These are phyloP conservation scores for Catunica adiposa DNA, from an alignment of 2,329 filamentous ascomycete species.

Conservation along the genomic window DNA sequence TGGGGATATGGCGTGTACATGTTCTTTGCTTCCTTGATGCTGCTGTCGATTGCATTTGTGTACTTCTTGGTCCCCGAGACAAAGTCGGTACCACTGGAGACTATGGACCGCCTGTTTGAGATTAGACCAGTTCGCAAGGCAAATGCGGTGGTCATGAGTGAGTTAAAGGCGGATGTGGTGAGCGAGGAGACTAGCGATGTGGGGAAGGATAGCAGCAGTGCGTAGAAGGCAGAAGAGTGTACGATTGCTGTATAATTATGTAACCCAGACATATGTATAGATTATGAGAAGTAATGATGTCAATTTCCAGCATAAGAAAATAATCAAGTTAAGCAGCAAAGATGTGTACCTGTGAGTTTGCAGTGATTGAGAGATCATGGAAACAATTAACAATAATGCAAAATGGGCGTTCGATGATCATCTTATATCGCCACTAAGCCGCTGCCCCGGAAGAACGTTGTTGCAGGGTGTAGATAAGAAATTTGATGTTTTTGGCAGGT, in stretches of 20 bases:
- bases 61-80: constrained; percentile 51
- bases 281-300: not conserved
- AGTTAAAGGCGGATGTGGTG: constrained; percentile 24
- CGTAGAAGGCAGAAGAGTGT: too few species aligned
- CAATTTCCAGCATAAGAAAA: not conserved
- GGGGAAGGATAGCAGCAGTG: constrained; percentile 16
- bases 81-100: constrained; percentile 47
- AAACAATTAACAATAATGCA: not conserved
- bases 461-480: too few species aligned
- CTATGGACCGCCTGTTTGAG: constrained; percentile 46
- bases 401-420: not conserved
- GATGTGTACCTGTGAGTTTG: too few species aligned
- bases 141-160: constrained; percentile 28
- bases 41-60: constrained; percentile 40
- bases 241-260: too few species aligned
- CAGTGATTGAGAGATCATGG: not conserved
- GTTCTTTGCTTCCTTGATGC: constrained; percentile 49
- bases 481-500: too few species aligned
- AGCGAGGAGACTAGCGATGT: constrained; percentile 20
- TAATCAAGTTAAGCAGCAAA: too few species aligned
- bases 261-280: too few species aligned
- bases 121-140: constrained; percentile 29
- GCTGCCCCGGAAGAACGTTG: not conserved
- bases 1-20: constrained; percentile 46
- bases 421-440: too few species aligned